A percentile compares a stretch with the other conserved stretches of the same genome.
These are phyloP conservation scores for Pseudogymnoascus sp. DNA, from an alignment of 2,329 filamentous ascomycete genomes.

Conservation along the genomic window DNA sequence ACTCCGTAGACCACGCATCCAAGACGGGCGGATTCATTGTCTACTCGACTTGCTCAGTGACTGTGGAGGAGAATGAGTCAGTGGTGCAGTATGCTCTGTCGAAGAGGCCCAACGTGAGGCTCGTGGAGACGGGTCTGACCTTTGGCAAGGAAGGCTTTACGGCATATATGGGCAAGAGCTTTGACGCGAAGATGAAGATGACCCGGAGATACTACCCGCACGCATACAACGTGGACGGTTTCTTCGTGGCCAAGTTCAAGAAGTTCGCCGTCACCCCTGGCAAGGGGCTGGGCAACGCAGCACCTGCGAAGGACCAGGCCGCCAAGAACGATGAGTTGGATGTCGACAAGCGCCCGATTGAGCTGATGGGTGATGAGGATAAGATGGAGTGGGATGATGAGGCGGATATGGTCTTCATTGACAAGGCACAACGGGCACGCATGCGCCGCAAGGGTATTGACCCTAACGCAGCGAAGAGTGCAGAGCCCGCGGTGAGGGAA, in stretches of 20 bases:
- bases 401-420: constrained; percentile 63
- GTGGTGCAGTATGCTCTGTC: constrained; percentile 90
- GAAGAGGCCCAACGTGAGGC: constrained; percentile 85
- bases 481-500: constrained; percentile 11
- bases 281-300: constrained; percentile 26
- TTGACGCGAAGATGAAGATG: constrained; percentile 75
- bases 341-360: constrained; percentile 63
- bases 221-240: constrained; percentile 91
- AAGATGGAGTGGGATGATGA: constrained; percentile 72
- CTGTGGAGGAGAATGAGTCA: constrained; percentile 86
- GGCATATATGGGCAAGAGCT: constrained; percentile 82
- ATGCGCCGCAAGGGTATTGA: constrained; percentile 69
- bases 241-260: constrained; percentile 97
- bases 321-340: constrained; percentile 39
- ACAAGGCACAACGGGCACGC: constrained; percentile 64
- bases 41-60: constrained; percentile 94
- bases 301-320: constrained; percentile 22
- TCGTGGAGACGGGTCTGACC: constrained; percentile 82
- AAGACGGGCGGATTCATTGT: constrained; percentile 94
- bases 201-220: constrained; percentile 85
- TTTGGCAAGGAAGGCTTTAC: constrained; percentile 94
- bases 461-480: constrained; percentile 34
- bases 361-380: constrained; percentile 37
- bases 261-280: constrained; percentile 74
- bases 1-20: constrained; percentile 83